These are phyloP conservation scores for Citrus trifoliata DNA, from an alignment of 345 rosid genomes.

Conservation along the genomic window DNA sequence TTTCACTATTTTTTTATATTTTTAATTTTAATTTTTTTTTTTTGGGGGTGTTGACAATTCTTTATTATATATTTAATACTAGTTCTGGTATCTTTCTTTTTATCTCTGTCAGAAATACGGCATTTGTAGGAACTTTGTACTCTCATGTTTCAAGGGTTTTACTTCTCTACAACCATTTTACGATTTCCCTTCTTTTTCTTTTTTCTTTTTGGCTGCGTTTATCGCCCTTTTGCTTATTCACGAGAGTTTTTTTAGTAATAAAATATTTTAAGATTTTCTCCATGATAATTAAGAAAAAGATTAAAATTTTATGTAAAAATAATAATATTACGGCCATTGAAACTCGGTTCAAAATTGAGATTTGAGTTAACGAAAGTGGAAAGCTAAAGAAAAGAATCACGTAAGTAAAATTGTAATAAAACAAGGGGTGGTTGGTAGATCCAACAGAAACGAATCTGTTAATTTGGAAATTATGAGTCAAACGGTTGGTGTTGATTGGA, in stretches of 20 bases:
- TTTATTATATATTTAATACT: not conserved
- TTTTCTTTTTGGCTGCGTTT: not conserved
- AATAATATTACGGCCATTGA: too few species aligned
- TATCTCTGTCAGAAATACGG: not conserved
- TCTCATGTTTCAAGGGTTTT: not conserved
- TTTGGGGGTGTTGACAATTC: not conserved
- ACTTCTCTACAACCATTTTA: not conserved
- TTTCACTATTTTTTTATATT: not conserved
- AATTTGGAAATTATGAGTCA: not conserved
- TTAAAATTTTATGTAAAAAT: too few species aligned
- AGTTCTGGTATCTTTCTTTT: not conserved
- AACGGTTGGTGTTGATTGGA: not conserved
- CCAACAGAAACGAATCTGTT: not conserved
- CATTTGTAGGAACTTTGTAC: not conserved
- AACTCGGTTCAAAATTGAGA: not conserved
- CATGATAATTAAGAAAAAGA: too few species aligned
- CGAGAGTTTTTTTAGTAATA: not conserved
- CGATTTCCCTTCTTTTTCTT: too few species aligned
- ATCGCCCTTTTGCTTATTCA: not conserved
- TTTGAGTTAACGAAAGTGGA: not conserved
- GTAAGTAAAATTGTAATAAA: too few species aligned
- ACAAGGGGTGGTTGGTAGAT: not conserved
- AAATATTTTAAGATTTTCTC: too few species aligned
- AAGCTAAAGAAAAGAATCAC: not conserved
- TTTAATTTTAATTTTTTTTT: too few species aligned